phyloP scores from a whole-genome alignment of 371 early-diverging fungal species.

The Coemansia sp. region DNA sequence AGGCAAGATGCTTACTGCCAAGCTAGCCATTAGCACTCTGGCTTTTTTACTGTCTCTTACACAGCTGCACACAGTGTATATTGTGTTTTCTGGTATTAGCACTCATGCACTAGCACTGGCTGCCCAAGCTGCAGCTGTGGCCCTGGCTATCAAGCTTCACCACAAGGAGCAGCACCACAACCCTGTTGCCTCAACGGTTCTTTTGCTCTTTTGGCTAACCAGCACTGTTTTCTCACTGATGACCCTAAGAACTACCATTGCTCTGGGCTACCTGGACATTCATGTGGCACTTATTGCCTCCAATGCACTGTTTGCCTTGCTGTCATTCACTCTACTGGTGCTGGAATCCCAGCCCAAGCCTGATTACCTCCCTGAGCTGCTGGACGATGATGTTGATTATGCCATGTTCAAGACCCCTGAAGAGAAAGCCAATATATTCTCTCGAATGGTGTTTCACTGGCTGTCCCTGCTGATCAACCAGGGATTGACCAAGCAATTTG shows the following conservation, averaged over 20 bases:
- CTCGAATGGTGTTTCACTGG: constrained; percentile 84
- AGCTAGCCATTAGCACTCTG: constrained; percentile 1
- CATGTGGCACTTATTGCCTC: constrained; percentile 51
- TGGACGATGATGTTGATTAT: constrained; percentile 58
- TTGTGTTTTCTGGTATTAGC: constrained; percentile 17
- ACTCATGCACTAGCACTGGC: constrained; percentile 17
- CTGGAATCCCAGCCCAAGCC: constrained; percentile 64
- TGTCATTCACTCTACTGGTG: constrained; percentile 58
- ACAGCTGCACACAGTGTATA: constrained; percentile 5
- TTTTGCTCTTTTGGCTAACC: constrained; percentile 80
- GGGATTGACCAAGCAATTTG: constrained; percentile 55
- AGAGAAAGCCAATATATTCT: constrained; percentile 82
- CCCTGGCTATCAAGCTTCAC: constrained; percentile 61
- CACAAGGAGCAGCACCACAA: constrained; percentile 68
- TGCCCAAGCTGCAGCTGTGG: constrained; percentile 34
- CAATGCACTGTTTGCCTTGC: constrained; percentile 42
- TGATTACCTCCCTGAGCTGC: constrained; percentile 58
- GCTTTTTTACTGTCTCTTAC: constrained; percentile 24
- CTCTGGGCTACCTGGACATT: constrained; percentile 44
- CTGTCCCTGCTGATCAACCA: constrained; percentile 82
- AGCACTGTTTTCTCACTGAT: constrained; percentile 53
- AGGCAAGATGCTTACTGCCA: constrained; percentile 23
- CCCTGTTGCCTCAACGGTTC: constrained; percentile 62
- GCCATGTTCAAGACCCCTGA: constrained; percentile 59
- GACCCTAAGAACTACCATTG: constrained; percentile 64